Evolutionary conservation across 2,329 filamentous ascomycete genomes (phyloP).

Genomic region (Trichoderma sp.): DNA sequence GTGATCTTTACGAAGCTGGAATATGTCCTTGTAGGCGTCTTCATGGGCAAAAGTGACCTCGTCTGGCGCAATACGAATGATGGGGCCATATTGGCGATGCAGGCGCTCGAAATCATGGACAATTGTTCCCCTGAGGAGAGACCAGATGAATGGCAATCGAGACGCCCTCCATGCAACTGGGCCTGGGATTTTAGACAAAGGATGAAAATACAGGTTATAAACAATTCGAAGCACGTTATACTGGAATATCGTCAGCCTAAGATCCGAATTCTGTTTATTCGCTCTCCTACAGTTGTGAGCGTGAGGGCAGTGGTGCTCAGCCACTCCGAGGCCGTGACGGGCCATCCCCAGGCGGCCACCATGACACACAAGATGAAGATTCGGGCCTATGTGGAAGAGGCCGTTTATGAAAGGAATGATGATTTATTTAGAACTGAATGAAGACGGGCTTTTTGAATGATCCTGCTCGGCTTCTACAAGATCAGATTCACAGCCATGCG

Average conservation of each 20-base stretch:
- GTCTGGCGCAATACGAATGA: slow-evolving; percentile 16
- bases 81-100: slow-evolving; percentile 13
- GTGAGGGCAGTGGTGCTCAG: neutral
- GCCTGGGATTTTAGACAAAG: slow-evolving; percentile 7
- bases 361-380: neutral
- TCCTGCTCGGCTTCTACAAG: neutral
- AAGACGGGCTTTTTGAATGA: neutral
- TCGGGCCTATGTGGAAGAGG: neutral
- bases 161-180: neutral
- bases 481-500: neutral
- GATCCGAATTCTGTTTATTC: neutral
- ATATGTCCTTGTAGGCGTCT: slow-evolving; percentile 5
- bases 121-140: slow-evolving; percentile 6
- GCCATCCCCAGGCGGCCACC: neutral
- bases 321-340: neutral
- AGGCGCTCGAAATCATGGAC: neutral
- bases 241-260: neutral
- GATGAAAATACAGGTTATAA: slow-evolving; percentile 13
- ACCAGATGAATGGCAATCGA: neutral
- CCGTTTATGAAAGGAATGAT: neutral
- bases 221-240: slow-evolving; percentile 1
- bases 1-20: neutral
- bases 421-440: neutral
- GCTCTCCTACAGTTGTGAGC: neutral
- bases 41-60: slow-evolving; percentile 14